These are phyloP conservation scores for Beauveria rudraprayagi DNA, from an alignment of 2,329 filamentous ascomycete species.

Conservation along the genomic window DNA sequence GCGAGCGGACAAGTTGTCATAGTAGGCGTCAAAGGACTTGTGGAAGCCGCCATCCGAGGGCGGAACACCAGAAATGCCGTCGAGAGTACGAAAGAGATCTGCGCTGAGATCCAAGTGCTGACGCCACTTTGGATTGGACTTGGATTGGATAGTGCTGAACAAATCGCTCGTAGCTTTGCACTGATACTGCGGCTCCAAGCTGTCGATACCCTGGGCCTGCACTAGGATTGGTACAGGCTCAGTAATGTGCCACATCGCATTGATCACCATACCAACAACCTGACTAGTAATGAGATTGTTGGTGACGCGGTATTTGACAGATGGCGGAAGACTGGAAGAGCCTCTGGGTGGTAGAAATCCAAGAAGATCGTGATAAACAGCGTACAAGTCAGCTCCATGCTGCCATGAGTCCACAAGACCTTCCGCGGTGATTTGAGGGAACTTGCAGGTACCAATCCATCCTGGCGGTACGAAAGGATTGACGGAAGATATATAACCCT, in stretches of 20 bases:
- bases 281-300: slow-evolving; percentile 78
- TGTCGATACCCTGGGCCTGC: slow-evolving; percentile 54
- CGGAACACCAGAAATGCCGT: slow-evolving; percentile 59
- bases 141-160: slow-evolving; percentile 36
- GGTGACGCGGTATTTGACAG: slow-evolving; percentile 62
- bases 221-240: slow-evolving; percentile 38
- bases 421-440: slow-evolving; percentile 67
- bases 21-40: slow-evolving; percentile 70
- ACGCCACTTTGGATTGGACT: slow-evolving; percentile 46
- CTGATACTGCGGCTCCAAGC: slow-evolving; percentile 64
- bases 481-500: slow-evolving; percentile 48
- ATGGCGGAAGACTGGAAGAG: slow-evolving; percentile 29
- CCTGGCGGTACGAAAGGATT: slow-evolving; percentile 62
- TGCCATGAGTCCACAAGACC: slow-evolving; percentile 68
- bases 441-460: slow-evolving; percentile 68
- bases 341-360: slow-evolving; percentile 53
- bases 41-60: slow-evolving; percentile 55
- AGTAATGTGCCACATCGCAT: slow-evolving; percentile 54
- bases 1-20: slow-evolving; percentile 71
- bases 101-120: slow-evolving; percentile 51
- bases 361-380: slow-evolving; percentile 65
- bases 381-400: slow-evolving; percentile 69
- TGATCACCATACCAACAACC: slow-evolving; percentile 66
- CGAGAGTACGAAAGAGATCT: slow-evolving; percentile 51
- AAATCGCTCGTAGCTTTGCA: slow-evolving; percentile 45